Base-by-base conservation (phyloP, 768 basidiomycete genomes). In the Leccinum fibrillosum region DNA sequence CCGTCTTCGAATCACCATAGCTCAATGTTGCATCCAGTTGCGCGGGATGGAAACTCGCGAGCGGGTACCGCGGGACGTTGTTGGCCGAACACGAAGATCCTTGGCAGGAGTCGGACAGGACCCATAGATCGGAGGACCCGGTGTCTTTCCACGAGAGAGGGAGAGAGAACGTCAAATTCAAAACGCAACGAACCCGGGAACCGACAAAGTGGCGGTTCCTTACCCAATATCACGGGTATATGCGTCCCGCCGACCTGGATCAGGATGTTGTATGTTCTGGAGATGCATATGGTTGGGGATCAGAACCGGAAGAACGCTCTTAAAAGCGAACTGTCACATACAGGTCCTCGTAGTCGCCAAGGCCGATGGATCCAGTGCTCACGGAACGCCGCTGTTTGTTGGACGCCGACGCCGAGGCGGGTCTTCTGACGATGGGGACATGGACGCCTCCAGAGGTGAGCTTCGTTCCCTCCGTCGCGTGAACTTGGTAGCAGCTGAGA, bases 81-180 rank as follows among this genome's bases (percentile, higher is more conserved):
- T 64, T 66, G 3, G 72, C 58, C 52, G 78, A 78, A 57, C 77
- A 80, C 6, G n/a, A 42, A 2, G 75, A 63, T n/a, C 64, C 61
- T 10, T 69, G 71, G 67, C 86, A 90, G 0, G 78, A 72, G 52
- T 84, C 79, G 0, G 87, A 87, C 26, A 86, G 70, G 10, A 87
- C 79, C 90, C 90, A 92, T 5, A 90, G 68, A 65, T 92, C 89
- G 5, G 89, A 85, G 2, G 89, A 91, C 47, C 89, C 89, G 2
- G 88, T 89, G 61, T 91, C 89, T 88, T 54, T 5, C 37, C 37
- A 39, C 37, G 3, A 17, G 37, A 39, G 1, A 39, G 37, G 47
- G n/a, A 44, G 19, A 35, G 15, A 32, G 8, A 15, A 30, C 1
- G 34, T 68, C 26, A 68, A 23, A 39, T 39, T 39, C 9, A 39